phyloP scores from a whole-genome alignment of 805 yeast genomes.

The Ogataea philodendri region DNA sequence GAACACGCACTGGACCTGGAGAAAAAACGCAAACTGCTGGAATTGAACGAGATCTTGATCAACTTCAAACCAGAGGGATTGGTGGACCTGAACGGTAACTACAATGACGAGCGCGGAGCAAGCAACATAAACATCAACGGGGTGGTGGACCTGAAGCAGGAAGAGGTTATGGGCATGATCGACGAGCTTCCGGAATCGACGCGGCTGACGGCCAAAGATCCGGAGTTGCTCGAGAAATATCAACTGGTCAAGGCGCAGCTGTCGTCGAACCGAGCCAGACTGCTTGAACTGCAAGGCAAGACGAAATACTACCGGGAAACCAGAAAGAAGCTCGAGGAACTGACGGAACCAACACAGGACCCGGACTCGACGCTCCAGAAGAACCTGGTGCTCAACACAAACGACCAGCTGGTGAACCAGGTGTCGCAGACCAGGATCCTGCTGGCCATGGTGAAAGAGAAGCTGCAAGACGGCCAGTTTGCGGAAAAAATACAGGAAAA shows the following conservation, averaged over 20 bases:
- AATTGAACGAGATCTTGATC: conserved; percentile 29
- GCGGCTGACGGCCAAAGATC: conserved; percentile 19
- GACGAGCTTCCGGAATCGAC: conserved; percentile 32
- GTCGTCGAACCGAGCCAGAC: conserved; percentile 14
- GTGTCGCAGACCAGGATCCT: conserved; percentile 22
- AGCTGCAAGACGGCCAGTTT: conserved; percentile 12
- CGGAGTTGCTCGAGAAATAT: conserved; percentile 27
- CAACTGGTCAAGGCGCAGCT: conserved; percentile 21
- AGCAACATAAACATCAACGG: conserved; percentile 27
- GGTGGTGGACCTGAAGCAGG: conserved; percentile 20
- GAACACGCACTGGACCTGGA: conserved; percentile 20
- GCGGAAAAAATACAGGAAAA: conserved; percentile 2
- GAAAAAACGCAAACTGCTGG: conserved; percentile 24
- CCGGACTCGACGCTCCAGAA: conserved; percentile 19
- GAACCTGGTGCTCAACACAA: conserved; percentile 24
- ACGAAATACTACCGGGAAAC: conserved; percentile 19
- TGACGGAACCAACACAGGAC: conserved; percentile 10
- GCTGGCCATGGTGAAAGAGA: conserved; percentile 19
- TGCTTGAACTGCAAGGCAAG: conserved; percentile 18
- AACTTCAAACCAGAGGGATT: conserved; percentile 23
- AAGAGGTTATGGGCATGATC: conserved; percentile 26
- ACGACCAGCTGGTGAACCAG: conserved; percentile 23
- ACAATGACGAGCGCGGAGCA: conserved; percentile 13
- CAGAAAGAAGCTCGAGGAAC: conserved; percentile 13
- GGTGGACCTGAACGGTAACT: conserved; percentile 27